A percentile compares a stretch with the other conserved stretches of the same genome.
Evolutionary conservation across 2,329 filamentous ascomycete species (phyloP).

Genomic region (Cladophialophora chaetospira): DNA sequence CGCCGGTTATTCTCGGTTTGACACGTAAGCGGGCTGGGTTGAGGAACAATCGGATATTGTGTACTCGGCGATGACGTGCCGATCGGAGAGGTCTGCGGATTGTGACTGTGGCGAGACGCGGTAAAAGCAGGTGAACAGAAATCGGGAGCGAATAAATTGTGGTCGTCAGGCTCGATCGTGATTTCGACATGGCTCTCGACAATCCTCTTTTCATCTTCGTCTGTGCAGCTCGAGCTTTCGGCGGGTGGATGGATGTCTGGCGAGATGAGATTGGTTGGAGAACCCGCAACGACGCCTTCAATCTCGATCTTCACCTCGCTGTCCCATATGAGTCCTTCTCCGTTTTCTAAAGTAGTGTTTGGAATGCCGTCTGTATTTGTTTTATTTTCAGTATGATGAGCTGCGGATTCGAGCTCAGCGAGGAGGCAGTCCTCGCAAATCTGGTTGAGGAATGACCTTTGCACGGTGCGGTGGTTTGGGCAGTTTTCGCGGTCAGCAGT

Average conservation of each 20-base stretch:
- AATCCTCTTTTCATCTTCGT: constrained; percentile 18
- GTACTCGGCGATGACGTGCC: constrained; percentile 4
- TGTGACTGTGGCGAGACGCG: neutral
- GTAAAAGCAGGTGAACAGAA: constrained; percentile 8
- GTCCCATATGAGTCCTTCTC: constrained; percentile 30
- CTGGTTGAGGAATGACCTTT: constrained; percentile 31
- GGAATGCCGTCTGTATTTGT: neutral
- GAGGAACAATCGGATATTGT: neutral
- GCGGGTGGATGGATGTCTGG: neutral
- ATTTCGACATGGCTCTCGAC: constrained; percentile 29
- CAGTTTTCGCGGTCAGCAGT: constrained; percentile 19
- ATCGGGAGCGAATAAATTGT: constrained; percentile 2
- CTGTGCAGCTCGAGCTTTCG: neutral
- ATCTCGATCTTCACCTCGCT: constrained; percentile 33
- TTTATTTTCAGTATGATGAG: neutral
- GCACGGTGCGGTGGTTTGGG: constrained; percentile 19
- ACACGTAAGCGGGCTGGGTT: neutral
- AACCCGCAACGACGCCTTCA: constrained; percentile 6
- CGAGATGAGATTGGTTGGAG: neutral
- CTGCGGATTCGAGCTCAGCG: constrained; percentile 9
- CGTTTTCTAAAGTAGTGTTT: neutral
- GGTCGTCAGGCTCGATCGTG: constrained; percentile 19
- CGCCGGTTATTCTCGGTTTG: constrained; percentile 12
- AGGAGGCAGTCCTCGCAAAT: constrained; percentile 33
- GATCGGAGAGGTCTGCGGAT: neutral